Percentiles rank a stretch among this genome's conserved stretches.
Conservation (phyloP, 2,329 filamentous ascomycete species). For the Botrytis aclada region DNA sequence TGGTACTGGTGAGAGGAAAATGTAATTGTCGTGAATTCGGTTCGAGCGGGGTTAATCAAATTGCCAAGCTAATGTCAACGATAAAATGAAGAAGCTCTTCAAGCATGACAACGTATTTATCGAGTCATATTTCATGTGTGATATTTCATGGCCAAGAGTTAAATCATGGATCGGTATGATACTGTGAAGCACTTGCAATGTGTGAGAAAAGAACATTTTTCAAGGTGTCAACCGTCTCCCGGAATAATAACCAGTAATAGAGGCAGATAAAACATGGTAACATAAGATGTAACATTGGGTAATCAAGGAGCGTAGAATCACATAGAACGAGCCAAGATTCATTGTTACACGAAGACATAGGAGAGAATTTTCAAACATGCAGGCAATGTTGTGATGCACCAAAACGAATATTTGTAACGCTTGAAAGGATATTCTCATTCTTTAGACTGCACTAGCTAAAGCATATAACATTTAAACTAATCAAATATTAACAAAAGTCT, state of each 20-base stretch:
- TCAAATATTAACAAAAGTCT: neutral
- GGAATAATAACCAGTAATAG: no score
- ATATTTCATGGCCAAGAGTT: neutral
- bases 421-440: slow-evolving; percentile 14
- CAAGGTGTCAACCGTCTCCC: neutral
- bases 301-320: neutral
- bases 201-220: neutral
- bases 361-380: neutral
- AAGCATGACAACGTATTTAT: neutral
- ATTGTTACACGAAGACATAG: neutral
- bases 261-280: neutral
- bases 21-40: neutral
- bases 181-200: neutral
- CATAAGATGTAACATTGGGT: no score
- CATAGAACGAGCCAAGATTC: neutral
- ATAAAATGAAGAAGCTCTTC: neutral
- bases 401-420: neutral
- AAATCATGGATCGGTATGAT: neutral
- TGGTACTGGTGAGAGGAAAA: neutral
- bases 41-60: neutral
- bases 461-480: slow-evolving; percentile 13
- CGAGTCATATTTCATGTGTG: neutral
- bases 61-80: neutral
- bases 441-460: slow-evolving; percentile 17
- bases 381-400: neutral